Conservation (phyloP, 768 basidiomycete genomes). For the Kwoniella botswanensis region DNA sequence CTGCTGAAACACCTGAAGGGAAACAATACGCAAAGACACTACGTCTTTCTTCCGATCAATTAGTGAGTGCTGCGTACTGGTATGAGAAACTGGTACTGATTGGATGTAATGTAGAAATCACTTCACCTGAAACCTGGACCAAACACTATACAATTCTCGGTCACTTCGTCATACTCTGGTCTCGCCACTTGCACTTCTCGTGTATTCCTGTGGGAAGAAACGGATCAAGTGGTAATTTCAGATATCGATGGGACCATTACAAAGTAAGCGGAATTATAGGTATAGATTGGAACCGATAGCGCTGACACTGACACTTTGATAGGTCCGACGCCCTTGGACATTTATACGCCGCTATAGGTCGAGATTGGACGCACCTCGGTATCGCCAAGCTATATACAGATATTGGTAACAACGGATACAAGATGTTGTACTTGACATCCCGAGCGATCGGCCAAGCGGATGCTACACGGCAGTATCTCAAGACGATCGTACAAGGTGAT, state of each 20-base stretch:
- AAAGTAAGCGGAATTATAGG: conserved; percentile 66
- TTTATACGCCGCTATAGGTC: conserved; percentile 94
- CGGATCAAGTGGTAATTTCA: conserved; percentile 86
- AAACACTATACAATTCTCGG: conserved; percentile 90
- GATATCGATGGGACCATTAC: conserved; percentile 99
- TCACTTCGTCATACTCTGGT: conserved; percentile 74
- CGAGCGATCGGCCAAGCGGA: conserved; percentile 98
- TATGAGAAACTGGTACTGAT: too few species aligned
- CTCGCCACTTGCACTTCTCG: conserved; percentile 83
- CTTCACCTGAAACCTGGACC: conserved; percentile 82
- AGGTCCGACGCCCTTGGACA: conserved; percentile 96
- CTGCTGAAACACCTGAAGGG: conserved; percentile 15
- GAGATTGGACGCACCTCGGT: conserved; percentile 97
- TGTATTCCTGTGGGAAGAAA: conserved; percentile 95
- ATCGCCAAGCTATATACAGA: conserved; percentile 98
- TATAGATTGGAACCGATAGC: not conserved
- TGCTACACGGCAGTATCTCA: conserved; percentile 90
- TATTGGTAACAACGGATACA: conserved; percentile 93
- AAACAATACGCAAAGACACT: conserved; percentile 88
- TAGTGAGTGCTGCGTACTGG: conserved; percentile 64
- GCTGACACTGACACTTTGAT: conserved; percentile 16
- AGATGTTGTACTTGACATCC: conserved; percentile 96
- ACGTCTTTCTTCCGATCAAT: conserved; percentile 89
- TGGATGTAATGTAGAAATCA: conserved; percentile 68
- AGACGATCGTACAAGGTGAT: conserved; percentile 91